Percentiles rank a stretch among this genome's conserved stretches.
phyloP scores from a whole-genome alignment of 345 rosid species.

The Adansonia digitata region DNA sequence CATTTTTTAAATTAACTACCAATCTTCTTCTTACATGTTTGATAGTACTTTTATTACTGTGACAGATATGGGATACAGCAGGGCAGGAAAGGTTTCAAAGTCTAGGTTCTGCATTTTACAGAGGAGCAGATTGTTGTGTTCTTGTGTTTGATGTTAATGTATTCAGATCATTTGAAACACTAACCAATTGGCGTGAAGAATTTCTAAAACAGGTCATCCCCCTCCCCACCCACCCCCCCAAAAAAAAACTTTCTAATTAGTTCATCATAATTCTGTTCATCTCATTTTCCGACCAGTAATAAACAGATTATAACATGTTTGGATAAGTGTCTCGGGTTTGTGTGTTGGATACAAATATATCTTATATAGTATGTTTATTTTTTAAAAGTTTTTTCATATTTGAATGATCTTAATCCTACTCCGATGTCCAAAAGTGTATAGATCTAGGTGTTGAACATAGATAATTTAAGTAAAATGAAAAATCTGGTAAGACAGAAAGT shows the following conservation, averaged over 20 bases:
- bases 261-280: background rate
- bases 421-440: too few relatives aligned
- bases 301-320: background rate
- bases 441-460: too few relatives aligned
- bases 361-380: too few relatives aligned
- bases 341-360: too few relatives aligned
- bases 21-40: background rate
- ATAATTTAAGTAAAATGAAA: too few relatives aligned
- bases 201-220: conserved; percentile 91
- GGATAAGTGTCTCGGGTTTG: too few relatives aligned
- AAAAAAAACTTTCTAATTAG: background rate
- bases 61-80: conserved; percentile 93
- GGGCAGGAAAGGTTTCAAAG: conserved; percentile 96
- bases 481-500: background rate
- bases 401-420: too few relatives aligned
- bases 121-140: conserved; percentile 92
- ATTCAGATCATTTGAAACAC: conserved; percentile 53
- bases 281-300: background rate
- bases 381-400: too few relatives aligned
- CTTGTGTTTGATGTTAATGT: conserved; percentile 71
- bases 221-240: too few relatives aligned
- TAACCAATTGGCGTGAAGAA: conserved; percentile 61
- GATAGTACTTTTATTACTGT: background rate
- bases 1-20: too few relatives aligned
- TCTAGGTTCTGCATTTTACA: conserved; percentile 74